phyloP scores from a whole-genome alignment of 371 early-diverging fungal species.

The Apophysomyces ossiformis region DNA sequence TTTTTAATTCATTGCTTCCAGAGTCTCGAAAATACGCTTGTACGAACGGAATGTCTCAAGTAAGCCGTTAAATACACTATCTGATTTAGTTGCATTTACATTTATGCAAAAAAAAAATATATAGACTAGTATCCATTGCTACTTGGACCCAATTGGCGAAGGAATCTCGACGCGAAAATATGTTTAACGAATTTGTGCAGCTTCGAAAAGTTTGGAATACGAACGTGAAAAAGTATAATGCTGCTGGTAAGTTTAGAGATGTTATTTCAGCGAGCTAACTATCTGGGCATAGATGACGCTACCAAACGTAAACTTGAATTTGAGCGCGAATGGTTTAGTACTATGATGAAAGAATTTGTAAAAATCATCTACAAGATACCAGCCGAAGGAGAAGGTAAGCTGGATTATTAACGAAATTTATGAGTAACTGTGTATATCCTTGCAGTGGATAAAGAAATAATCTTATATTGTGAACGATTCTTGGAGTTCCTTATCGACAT shows the following conservation, averaged over 20 bases:
- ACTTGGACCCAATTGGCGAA: constrained; percentile 75
- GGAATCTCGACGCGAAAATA: constrained; percentile 49
- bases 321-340: constrained; percentile 65
- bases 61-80: constrained; percentile 20
- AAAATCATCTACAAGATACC: constrained; percentile 59
- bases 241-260: constrained; percentile 42
- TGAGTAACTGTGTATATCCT: background rate
- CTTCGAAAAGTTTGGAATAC: constrained; percentile 72
- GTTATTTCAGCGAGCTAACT: constrained; percentile 13
- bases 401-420: background rate
- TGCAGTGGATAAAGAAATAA: constrained; percentile 47
- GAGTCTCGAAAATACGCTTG: constrained; percentile 75
- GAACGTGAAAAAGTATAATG: constrained; percentile 53
- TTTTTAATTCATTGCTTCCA: constrained; percentile 82
- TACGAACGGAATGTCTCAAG: constrained; percentile 78
- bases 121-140: constrained; percentile 68
- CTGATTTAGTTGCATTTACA: background rate
- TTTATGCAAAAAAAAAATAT: background rate
- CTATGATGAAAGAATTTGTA: constrained; percentile 60
- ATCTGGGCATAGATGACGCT: constrained; percentile 39
- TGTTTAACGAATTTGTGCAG: constrained; percentile 62
- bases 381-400: constrained; percentile 49
- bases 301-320: constrained; percentile 53
- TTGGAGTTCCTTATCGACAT: constrained; percentile 88
- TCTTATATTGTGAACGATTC: constrained; percentile 72